Evolutionary conservation across 768 basidiomycete genomes (phyloP).

Genomic region (Tulasnella sp.): DNA sequence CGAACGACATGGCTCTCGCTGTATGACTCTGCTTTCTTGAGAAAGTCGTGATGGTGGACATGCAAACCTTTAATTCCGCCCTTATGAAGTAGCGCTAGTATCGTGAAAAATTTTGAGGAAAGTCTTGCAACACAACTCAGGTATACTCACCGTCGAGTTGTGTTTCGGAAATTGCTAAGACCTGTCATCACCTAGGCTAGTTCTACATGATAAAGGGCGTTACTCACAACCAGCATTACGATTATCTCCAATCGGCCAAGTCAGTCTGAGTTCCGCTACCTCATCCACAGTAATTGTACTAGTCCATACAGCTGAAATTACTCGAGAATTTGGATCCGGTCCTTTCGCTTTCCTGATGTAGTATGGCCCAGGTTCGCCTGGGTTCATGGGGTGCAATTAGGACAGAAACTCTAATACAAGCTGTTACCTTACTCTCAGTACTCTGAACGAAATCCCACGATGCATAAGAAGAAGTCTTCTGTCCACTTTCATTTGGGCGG

Average conservation of each 20-base stretch:
- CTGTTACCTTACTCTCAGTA: neutral
- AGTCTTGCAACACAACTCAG: neutral
- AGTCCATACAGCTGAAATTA: neutral
- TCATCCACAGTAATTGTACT: neutral
- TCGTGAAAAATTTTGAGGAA: neutral
- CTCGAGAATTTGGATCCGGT: neutral
- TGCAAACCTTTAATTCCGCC: neutral
- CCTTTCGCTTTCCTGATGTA: neutral
- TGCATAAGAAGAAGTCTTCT: neutral
- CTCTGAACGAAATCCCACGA: neutral
- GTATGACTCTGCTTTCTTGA: too few relatives aligned
- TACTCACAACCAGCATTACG: neutral
- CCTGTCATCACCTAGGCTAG: neutral
- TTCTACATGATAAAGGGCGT: neutral
- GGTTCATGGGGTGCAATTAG: neutral
- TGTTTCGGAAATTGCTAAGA: neutral
- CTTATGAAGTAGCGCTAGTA: neutral
- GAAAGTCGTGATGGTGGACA: neutral
- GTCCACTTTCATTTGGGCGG: too few relatives aligned
- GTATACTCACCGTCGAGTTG: neutral
- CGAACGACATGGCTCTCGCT: neutral
- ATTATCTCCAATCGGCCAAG: neutral
- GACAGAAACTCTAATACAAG: neutral
- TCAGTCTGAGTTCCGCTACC: neutral
- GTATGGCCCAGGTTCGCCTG: neutral